Base-by-base conservation (phyloP, 441 rosid species). In the Adansonia grandidieri region DNA sequence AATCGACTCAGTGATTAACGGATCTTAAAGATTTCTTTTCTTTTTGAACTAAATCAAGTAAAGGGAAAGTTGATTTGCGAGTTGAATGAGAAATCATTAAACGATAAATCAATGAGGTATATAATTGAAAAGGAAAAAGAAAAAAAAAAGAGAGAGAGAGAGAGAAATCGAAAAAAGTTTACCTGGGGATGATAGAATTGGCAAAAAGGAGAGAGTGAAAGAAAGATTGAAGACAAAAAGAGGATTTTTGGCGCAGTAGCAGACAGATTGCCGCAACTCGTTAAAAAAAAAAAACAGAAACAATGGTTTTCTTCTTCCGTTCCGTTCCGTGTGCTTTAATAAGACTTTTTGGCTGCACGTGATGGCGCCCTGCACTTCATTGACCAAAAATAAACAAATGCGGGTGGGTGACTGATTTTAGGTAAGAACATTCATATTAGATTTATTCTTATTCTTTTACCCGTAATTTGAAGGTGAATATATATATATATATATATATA, bases 181-280 rank as follows among this genome's bases (percentile, higher is more conserved):
- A 72, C 75, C 64, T 73, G 19, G 44, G 22, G 15, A 70, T 61
- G 8, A 48, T 48, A 50, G 60, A 50, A 70, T 57, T 37, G 65
- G 22, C 11, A 28, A 19, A 37, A 4, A 37, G 11, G 22, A 20
- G 68, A 19, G 7, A 22, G 75, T 9, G 8, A 2, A 45, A 6
- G 2, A 47, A 40, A 56, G 64, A 48, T 48, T 69, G 42, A 64
- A 75, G 79, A 75, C 82, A 80, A 71, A 63, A 70, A 5, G 19
- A 9, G 20, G 74, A 63, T 11, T 71, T 37, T 76, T 63, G 51
- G 77, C 60, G 80, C 58, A 58, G 71, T 19, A 11, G 74, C 51
- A 53, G 57, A 75, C 48, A 50, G 79, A 60, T 75, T 72, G 72
- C 79, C 75, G 79, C 75, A 9, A 14, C 6, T 32, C 54, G 28